A percentile compares a stretch with the other conserved stretches of the same genome.
These are phyloP conservation scores for Calonectria pseudoreteaudii DNA, from an alignment of 2,329 filamentous ascomycete genomes.

Conservation along the genomic window DNA sequence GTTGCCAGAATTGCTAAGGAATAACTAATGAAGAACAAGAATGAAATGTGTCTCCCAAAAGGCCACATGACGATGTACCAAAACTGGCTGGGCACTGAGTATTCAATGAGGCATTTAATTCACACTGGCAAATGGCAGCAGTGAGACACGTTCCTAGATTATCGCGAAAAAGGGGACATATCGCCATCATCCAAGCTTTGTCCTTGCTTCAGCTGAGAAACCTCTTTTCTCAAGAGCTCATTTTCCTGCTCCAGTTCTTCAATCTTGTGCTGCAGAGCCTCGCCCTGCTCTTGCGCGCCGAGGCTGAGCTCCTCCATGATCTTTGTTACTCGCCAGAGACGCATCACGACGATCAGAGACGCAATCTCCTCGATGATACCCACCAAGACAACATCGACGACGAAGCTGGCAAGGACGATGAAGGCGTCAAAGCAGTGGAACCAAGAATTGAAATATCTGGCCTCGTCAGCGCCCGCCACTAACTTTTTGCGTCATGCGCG, in stretches of 20 bases:
- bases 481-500: background rate
- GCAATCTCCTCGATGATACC: slow-evolving; percentile 73
- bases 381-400: slow-evolving; percentile 70
- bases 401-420: slow-evolving; percentile 72
- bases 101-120: background rate
- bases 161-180: background rate
- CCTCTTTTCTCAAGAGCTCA: slow-evolving; percentile 11
- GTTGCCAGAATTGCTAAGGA: background rate
- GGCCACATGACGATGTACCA: background rate
- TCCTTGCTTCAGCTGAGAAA: background rate
- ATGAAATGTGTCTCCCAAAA: background rate
- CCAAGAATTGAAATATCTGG: slow-evolving; percentile 66
- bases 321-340: slow-evolving; percentile 77
- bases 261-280: slow-evolving; percentile 65
- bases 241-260: slow-evolving; percentile 64
- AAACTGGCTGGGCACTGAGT: background rate
- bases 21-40: background rate
- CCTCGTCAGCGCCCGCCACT: slow-evolving; percentile 9
- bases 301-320: slow-evolving; percentile 76
- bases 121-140: background rate
- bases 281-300: slow-evolving; percentile 72
- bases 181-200: background rate
- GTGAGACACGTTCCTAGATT: background rate
- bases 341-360: slow-evolving; percentile 74
- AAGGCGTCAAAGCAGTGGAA: slow-evolving; percentile 75